Conservation (phyloP, 148 eudicot genomes). For the Diospyros kaki region DNA sequence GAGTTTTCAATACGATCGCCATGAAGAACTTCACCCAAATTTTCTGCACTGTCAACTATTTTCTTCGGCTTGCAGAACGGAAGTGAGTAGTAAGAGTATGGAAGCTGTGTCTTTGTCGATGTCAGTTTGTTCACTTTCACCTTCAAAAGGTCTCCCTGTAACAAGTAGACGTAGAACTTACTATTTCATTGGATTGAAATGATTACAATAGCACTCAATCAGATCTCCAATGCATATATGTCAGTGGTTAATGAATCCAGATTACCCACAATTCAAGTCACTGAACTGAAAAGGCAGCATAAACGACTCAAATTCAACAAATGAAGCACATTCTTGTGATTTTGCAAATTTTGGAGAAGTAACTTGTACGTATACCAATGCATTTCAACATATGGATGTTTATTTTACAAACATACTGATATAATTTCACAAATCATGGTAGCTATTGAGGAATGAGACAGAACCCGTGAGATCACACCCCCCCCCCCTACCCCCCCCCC, state of each 20-base stretch:
- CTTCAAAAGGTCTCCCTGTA: conserved; percentile 44
- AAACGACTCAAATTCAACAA: too few species aligned
- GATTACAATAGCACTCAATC: not conserved
- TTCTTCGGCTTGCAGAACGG: conserved; percentile 34
- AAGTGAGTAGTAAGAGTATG: conserved; percentile 52
- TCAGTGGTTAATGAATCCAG: too few species aligned
- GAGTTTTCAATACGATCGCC: conserved; percentile 64
- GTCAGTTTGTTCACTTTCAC: conserved; percentile 57
- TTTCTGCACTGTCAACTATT: conserved; percentile 52
- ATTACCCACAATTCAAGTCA: not conserved
- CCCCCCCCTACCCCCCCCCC: too few species aligned
- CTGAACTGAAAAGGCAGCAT: too few species aligned
- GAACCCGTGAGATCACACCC: too few species aligned
- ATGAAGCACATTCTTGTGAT: too few species aligned
- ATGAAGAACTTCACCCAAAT: conserved; percentile 61
- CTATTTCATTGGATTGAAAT: not conserved
- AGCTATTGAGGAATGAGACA: too few species aligned
- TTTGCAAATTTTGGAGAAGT: too few species aligned
- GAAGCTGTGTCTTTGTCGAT: conserved; percentile 56
- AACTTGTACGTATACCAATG: too few species aligned
- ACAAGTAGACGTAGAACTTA: conserved; percentile 4
- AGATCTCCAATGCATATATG: not conserved
- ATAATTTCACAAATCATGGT: too few species aligned
- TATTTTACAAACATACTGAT: too few species aligned
- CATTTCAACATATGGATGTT: too few species aligned